Base-by-base conservation (phyloP, 116 monocot species). In the Iris pallida region DNA sequence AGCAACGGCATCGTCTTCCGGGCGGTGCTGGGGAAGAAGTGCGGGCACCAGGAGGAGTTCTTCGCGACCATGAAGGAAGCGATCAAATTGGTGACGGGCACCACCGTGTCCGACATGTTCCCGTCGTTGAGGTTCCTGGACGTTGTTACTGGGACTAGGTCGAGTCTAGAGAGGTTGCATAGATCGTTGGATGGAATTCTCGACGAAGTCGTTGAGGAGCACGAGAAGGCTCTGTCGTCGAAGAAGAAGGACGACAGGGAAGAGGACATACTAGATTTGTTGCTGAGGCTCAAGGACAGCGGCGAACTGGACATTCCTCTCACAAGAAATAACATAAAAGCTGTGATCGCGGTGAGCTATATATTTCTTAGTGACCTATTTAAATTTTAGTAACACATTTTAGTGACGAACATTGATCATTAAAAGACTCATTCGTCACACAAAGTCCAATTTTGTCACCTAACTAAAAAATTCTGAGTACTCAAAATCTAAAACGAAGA, bases 201-300 rank as follows among this genome's bases (percentile, higher is more conserved):
- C 13, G 20, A 30, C 4, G 53, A 53, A 18, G 52, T 66, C 5
- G 52, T 66, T 14, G 66, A 53, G n/a, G 66, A 53, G 53, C 66
- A 66, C 12, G 18, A 18, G 64, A 49, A 49, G 48, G 12, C 10
- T n/a, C n/a, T n/a, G 48, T 8, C 12, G 14, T 41, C 15, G 40
- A 62, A 13, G 42, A 6, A 42, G 14, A n/a, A 46, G 46, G 16
- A 42, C 8, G 4, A 11, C 16, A 18, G 1, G 8, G 46, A 47
- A 10, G 64, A 47, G 16, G 45, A 47, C n/a, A 16, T 47, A 3
- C 16, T 47, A 16, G 64, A 47, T 17, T 44, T 45, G 4, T 15
- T 45, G 16, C 46, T 64, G 16, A 64, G 64, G 47, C 5, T 64
- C 17, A 45, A 47, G 8, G 42, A 19, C 7, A 47, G 13, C 6